Conservation (phyloP, 129 eudicot species). For the Pseudognaphalium luteoalbum region DNA sequence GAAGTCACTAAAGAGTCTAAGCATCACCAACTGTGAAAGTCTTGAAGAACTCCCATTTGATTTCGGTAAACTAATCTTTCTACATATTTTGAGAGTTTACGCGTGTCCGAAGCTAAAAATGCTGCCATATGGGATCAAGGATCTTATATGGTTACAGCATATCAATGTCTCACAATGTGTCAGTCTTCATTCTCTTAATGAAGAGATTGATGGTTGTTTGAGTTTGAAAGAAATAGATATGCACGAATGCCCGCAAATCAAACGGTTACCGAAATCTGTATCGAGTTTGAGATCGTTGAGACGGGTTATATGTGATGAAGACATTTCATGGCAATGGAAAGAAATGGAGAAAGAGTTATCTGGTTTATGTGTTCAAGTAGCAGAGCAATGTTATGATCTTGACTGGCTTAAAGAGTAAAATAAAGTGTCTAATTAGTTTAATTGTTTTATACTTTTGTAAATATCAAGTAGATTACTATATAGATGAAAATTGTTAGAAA, state of each 20-base stretch:
- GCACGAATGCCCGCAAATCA: constrained; percentile 69
- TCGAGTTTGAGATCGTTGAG: constrained; percentile 38
- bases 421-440: not conserved
- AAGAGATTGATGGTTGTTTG: constrained; percentile 55
- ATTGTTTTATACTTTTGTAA: not conserved
- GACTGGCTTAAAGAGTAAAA: constrained; percentile 71
- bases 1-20: constrained; percentile 52
- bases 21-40: constrained; percentile 84
- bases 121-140: constrained; percentile 60
- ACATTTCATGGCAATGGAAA: constrained; percentile 67
- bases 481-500: constrained; percentile 6
- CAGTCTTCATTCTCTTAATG: constrained; percentile 56
- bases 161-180: constrained; percentile 81
- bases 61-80: constrained; percentile 46
- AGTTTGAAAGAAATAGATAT: constrained; percentile 77
- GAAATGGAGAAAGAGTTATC: constrained; percentile 49
- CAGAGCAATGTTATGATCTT: constrained; percentile 60
- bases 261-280: constrained; percentile 54
- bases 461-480: constrained; percentile 9
- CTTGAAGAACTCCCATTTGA: constrained; percentile 64
- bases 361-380: constrained; percentile 58
- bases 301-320: constrained; percentile 78
- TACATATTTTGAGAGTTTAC: constrained; percentile 60
- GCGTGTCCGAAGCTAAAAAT: constrained; percentile 73
- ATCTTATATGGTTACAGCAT: constrained; percentile 54